phyloP scores from a whole-genome alignment of 192 early-diverging fungal genomes.

The Radiomyces spectabilis region DNA sequence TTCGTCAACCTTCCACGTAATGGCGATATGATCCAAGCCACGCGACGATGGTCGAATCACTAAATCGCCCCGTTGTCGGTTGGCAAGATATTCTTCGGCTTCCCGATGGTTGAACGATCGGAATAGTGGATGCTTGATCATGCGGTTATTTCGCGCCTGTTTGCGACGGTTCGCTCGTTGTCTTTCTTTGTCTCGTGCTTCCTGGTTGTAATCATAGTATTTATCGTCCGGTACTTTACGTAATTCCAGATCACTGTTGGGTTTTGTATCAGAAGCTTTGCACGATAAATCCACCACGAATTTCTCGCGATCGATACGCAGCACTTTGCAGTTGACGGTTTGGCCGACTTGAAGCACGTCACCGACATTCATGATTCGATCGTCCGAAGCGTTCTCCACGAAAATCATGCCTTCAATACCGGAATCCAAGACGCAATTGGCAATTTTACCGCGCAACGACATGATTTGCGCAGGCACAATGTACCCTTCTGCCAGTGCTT shows the following conservation, averaged over 20 bases:
- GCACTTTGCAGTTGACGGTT: conserved; percentile 68
- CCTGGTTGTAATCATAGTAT: conserved; percentile 54
- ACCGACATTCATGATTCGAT: conserved; percentile 45
- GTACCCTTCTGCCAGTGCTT: conserved; percentile 56
- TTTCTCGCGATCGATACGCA: conserved; percentile 69
- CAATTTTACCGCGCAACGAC: conserved; percentile 65
- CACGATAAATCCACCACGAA: conserved; percentile 71
- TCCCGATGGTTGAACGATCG: conserved; percentile 61
- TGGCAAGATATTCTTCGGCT: conserved; percentile 66
- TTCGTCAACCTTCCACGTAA: conserved; percentile 91
- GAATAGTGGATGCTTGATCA: conserved; percentile 83
- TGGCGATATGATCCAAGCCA: conserved; percentile 80
- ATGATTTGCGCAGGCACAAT: conserved; percentile 64
- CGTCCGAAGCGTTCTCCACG: conserved; percentile 48
- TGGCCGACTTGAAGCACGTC: conserved; percentile 63
- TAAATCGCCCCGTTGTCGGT: conserved; percentile 60
- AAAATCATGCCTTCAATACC: conserved; percentile 85
- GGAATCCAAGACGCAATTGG: conserved; percentile 67
- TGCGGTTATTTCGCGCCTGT: conserved; percentile 37
- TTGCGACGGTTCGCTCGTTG: conserved; percentile 19
- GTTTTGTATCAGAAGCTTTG: conserved; percentile 49
- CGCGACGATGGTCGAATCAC: conserved; percentile 89
- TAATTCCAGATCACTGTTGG: conserved; percentile 31
- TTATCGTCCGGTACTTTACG: conserved; percentile 42
- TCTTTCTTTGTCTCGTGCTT: conserved; percentile 27